These are phyloP conservation scores for Euphorbia corollata DNA, from an alignment of 441 rosid genomes.

Conservation along the genomic window DNA sequence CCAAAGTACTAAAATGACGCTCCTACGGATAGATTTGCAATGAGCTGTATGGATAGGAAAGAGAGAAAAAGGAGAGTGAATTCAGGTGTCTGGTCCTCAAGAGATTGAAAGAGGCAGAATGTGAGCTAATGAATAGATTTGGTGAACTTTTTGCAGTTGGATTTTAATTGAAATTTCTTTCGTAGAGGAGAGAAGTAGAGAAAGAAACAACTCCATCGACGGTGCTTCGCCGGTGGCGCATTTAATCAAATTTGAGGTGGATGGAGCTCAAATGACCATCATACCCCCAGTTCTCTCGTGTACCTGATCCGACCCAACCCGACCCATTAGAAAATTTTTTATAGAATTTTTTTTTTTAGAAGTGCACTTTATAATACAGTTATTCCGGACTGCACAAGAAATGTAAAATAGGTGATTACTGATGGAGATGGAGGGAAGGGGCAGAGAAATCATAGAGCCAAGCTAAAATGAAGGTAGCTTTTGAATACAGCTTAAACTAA, in stretches of 20 bases:
- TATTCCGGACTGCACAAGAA: too few relatives aligned
- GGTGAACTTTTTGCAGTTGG: background rate
- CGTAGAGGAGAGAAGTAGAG: background rate
- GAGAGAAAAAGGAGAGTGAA: background rate
- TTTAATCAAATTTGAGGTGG: background rate
- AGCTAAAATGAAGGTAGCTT: background rate
- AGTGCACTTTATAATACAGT: too few relatives aligned
- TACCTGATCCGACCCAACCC: too few relatives aligned
- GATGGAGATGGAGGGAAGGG: too few relatives aligned
- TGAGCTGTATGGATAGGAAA: background rate
- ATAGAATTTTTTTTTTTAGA: too few relatives aligned
- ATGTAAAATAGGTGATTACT: too few relatives aligned
- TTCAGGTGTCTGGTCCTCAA: slow-evolving; percentile 13
- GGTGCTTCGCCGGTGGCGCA: background rate
- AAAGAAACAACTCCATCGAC: background rate
- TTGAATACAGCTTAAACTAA: slow-evolving; percentile 12
- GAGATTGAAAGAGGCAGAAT: background rate
- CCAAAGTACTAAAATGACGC: too few relatives aligned
- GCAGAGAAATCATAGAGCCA: too few relatives aligned
- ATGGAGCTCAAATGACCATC: background rate
- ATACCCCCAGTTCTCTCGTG: background rate
- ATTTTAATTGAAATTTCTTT: background rate
- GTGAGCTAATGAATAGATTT: background rate
- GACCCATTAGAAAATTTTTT: too few relatives aligned
- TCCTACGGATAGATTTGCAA: background rate